These are phyloP conservation scores for Aquilaria sinensis DNA, from an alignment of 345 rosid species.

Conservation along the genomic window DNA sequence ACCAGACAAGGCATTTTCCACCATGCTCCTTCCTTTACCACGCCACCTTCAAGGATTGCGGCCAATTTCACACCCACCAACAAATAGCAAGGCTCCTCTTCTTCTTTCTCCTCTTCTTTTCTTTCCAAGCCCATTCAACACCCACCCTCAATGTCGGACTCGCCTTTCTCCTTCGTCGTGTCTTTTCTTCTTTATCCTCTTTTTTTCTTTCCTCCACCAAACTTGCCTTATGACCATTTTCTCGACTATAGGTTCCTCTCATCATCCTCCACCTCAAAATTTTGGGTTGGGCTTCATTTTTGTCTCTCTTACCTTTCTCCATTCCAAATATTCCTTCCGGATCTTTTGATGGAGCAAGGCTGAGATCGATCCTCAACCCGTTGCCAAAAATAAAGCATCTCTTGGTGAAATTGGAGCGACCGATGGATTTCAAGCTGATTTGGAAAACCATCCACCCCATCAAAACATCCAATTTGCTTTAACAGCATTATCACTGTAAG, in stretches of 20 bases:
- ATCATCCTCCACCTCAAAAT: constrained; percentile 45
- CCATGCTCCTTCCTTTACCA: too few relatives aligned
- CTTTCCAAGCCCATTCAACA: constrained; percentile 21
- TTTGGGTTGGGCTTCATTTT: constrained; percentile 74
- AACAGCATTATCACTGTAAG: too few relatives aligned
- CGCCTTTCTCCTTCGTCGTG: constrained; percentile 81
- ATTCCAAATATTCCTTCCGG: constrained; percentile 79
- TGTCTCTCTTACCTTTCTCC: constrained; percentile 60
- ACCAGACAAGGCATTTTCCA: too few relatives aligned
- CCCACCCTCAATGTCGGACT: constrained; percentile 33
- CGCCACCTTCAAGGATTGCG: too few relatives aligned
- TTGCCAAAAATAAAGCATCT: constrained; percentile 58
- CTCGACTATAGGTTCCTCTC: constrained; percentile 75
- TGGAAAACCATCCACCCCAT: not conserved
- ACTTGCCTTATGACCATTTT: constrained; percentile 55
- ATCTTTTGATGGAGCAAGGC: constrained; percentile 36
- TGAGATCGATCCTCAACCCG: constrained; percentile 72
- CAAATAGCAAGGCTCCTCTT: constrained; percentile 4
- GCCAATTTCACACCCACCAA: too few relatives aligned
- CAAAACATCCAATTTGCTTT: too few relatives aligned
- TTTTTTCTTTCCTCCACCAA: constrained; percentile 85
- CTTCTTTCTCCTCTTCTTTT: constrained; percentile 22
- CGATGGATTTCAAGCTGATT: constrained; percentile 30
- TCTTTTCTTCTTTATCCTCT: constrained; percentile 5
- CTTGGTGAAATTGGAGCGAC: constrained; percentile 35